These are phyloP conservation scores for Aspergillus carlsbadensis DNA, from an alignment of 495 filamentous ascomycete species.

Conservation along the genomic window DNA sequence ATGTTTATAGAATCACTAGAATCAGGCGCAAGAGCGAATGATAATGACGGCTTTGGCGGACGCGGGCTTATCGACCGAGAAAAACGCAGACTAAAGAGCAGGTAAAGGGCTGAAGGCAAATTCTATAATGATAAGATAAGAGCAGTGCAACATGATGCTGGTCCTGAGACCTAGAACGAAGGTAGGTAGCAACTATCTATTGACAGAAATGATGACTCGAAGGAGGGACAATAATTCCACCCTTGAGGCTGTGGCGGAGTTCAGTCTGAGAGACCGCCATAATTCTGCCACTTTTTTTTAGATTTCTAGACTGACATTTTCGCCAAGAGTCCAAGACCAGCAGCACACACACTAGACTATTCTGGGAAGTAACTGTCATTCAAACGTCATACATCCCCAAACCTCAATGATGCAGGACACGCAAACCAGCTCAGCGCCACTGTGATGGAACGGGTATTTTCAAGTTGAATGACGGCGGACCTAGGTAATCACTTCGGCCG, in stretches of 20 bases:
- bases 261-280: too few relatives aligned
- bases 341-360: too few relatives aligned
- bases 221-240: background rate
- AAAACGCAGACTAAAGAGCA: constrained; percentile 1
- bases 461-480: background rate
- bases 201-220: background rate
- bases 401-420: too few relatives aligned
- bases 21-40: background rate
- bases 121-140: background rate
- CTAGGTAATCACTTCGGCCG: background rate
- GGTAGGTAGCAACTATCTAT: background rate
- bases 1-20: too few relatives aligned
- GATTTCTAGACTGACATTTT: background rate
- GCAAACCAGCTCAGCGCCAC: too few relatives aligned
- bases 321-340: too few relatives aligned
- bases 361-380: too few relatives aligned
- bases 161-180: constrained; percentile 15
- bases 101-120: background rate
- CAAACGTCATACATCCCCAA: too few relatives aligned
- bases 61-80: background rate
- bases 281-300: too few relatives aligned
- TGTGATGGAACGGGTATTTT: background rate
- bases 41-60: constrained; percentile 5
- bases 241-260: background rate
- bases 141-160: constrained; percentile 22